Conservation (phyloP, 441 rosid genomes). For the Gossypium trilobum region DNA sequence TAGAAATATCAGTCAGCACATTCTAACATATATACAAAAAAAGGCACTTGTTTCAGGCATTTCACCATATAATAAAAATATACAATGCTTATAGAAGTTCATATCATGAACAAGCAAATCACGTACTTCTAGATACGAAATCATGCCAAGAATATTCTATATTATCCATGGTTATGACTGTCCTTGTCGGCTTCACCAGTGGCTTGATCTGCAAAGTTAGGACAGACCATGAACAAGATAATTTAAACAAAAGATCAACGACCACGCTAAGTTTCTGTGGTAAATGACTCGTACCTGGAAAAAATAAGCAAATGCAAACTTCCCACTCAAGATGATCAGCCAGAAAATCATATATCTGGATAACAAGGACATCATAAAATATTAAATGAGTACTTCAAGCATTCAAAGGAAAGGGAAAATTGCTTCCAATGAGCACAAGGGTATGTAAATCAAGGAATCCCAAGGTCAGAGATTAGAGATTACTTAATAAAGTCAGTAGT, state of each 20-base stretch:
- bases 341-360: constrained; percentile 92
- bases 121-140: constrained; percentile 76
- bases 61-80: neutral
- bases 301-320: constrained; percentile 90
- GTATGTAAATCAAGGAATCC: neutral
- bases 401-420: neutral
- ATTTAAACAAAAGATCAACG: neutral
- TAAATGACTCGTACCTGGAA: constrained; percentile 47
- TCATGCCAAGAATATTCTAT: constrained; percentile 94
- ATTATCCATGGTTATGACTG: constrained; percentile 37
- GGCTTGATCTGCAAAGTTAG: constrained; percentile 68
- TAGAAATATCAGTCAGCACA: neutral
- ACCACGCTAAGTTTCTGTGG: neutral
- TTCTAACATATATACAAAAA: neutral
- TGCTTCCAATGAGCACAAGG: neutral
- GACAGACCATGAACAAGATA: constrained; percentile 13
- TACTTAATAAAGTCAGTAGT: constrained; percentile 81
- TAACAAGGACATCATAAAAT: constrained; percentile 1
- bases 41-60: neutral
- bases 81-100: neutral
- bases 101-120: neutral
- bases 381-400: neutral
- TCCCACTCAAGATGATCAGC: constrained; percentile 70
- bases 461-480: constrained; percentile 19
- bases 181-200: constrained; percentile 68